Evolutionary conservation across 352 stramenopile species (phyloP).

Genomic region (Globisporangium paddicum): DNA sequence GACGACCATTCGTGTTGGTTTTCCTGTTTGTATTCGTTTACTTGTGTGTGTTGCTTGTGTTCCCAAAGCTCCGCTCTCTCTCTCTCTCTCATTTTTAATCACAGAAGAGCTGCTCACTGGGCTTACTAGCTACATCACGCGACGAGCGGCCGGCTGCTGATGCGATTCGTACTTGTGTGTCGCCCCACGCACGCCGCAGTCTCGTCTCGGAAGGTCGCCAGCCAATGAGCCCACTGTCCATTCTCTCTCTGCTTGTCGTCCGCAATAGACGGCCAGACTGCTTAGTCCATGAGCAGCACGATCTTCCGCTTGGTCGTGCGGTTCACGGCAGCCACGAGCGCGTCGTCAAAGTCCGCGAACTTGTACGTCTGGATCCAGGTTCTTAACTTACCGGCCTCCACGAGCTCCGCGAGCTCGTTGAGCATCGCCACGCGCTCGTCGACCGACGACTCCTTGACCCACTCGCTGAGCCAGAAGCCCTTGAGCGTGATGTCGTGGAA

Average conservation of each 20-base stretch:
- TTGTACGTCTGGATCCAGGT: conserved; percentile 87
- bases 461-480: conserved; percentile 86
- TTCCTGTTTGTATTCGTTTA: not conserved
- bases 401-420: conserved; percentile 52
- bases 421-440: conserved; percentile 69
- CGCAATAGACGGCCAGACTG: not conserved
- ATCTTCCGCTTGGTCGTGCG: conserved; percentile 84
- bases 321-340: conserved; percentile 61
- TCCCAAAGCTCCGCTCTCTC: not conserved
- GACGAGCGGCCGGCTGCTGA: not conserved
- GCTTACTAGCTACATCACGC: not conserved
- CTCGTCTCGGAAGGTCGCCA: not conserved
- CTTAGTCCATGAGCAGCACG: conserved; percentile 81
- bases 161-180: too few relatives aligned
- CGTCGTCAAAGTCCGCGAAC: conserved; percentile 80
- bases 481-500: conserved; percentile 88
- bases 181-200: not conserved
- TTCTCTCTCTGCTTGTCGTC: not conserved
- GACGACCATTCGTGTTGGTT: not conserved
- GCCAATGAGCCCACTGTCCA: not conserved
- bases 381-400: conserved; percentile 70
- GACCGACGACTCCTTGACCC: conserved; percentile 58
- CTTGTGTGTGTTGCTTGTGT: not conserved
- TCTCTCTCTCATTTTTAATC: not conserved
- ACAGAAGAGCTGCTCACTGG: not conserved